Conservation (phyloP, 257 asterid genomes). For the Cynanchum wilfordii region DNA sequence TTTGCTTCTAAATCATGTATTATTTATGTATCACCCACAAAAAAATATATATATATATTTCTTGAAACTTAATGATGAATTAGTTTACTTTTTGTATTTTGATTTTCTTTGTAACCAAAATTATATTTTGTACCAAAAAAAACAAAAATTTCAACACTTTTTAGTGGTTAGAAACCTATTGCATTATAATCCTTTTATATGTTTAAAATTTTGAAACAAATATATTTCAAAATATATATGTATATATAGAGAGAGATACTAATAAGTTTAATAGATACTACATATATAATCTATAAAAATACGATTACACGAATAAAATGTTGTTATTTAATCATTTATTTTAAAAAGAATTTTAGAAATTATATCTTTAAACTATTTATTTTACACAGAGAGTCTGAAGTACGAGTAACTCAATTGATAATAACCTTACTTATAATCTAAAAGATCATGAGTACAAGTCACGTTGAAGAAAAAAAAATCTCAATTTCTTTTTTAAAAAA, state of each 20-base stretch:
- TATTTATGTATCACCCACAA: neutral
- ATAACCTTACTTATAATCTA: too few relatives aligned
- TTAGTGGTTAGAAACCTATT: neutral
- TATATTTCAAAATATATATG: neutral
- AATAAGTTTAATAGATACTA: too few relatives aligned
- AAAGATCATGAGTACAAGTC: too few relatives aligned
- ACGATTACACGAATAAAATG: too few relatives aligned
- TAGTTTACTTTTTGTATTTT: slow-evolving; percentile 1
- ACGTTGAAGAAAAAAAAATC: too few relatives aligned
- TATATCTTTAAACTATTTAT: too few relatives aligned
- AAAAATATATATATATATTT: neutral
- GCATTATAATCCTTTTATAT: neutral
- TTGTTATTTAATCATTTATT: too few relatives aligned
- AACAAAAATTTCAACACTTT: neutral
- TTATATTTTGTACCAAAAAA: neutral
- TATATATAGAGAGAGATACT: neutral
- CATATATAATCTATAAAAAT: too few relatives aligned
- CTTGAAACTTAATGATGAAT: neutral
- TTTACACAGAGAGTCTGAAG: too few relatives aligned
- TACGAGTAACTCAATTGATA: too few relatives aligned
- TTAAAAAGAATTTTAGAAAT: too few relatives aligned
- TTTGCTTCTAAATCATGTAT: neutral
- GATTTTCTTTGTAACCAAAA: neutral
- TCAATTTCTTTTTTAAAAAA: too few relatives aligned
- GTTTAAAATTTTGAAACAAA: neutral